Evolutionary conservation across 768 basidiomycete species (phyloP), one percentile per base, ranked within the genome.

Genomic region (Hericium erinaceus): DNA sequence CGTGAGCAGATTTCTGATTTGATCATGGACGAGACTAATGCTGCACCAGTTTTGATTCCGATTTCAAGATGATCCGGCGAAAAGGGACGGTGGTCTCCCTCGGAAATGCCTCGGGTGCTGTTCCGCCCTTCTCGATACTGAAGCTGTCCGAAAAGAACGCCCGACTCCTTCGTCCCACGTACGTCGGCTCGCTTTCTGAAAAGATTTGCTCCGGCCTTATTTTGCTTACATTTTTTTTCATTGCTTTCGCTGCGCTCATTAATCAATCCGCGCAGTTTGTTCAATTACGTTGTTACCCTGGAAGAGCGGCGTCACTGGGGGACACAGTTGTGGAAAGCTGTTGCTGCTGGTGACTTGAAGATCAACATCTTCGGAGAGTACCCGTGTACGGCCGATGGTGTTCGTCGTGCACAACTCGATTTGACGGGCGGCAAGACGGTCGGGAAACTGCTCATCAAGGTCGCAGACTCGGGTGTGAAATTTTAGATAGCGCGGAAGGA

Each of bases 31-130:
- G 9, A 33, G 9, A 33, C 33, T 33, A 33, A 33, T 33, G 33
- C 33, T 33, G 33, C 18, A 39, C 24, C 65, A 90, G 88, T 9
- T 91, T 89, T 69, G 84, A 92, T 60, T 79, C 81, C 60, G 79
- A 95, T 73, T 90, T 95, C 72, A 80, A 85, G 69, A 75, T 93
- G 69, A 76, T 90, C 62, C 81, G 82, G 63, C 78, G 92, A 41
- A 97, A 95, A 68, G 95, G 92, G 2, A 95, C 93, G 0, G 78
- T 97, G 39, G 89, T 97, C 15, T 86, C 84, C 7, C 81, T 93
- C 56, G 97, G 97, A 0, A 98, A 98, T 64, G 92, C 95, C 0
- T 95, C 92, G 9, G 94, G 94, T 2, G 71, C 85, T 7, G 87
- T 91, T 2, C 80, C 82, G 33, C 86, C 90, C 0, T 84, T 97